phyloP scores from a whole-genome alignment of 2,329 filamentous ascomycete genomes.

The Fusarium marasasianum region DNA sequence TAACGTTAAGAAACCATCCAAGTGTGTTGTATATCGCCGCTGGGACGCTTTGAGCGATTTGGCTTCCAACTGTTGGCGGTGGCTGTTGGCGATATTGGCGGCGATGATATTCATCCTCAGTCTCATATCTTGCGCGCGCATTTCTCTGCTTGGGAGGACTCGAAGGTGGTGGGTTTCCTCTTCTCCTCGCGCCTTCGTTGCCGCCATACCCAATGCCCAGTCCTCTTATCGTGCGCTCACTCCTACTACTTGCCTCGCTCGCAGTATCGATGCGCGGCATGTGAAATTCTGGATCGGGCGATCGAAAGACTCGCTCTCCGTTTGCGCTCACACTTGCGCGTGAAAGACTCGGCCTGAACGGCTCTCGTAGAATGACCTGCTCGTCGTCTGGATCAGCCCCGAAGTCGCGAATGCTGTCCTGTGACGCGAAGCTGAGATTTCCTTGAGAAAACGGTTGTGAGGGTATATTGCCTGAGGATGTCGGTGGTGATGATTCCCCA shows the following conservation, averaged over 20 bases:
- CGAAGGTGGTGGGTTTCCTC: slow-evolving; percentile 21
- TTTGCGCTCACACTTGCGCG: slow-evolving; percentile 45
- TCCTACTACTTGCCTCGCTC: slow-evolving; percentile 48
- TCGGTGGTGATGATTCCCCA: slow-evolving; percentile 51
- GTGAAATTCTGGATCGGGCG: slow-evolving; percentile 61
- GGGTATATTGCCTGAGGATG: slow-evolving; percentile 50
- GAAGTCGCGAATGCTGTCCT: slow-evolving; percentile 67
- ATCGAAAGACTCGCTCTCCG: slow-evolving; percentile 42
- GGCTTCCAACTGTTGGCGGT: slow-evolving; percentile 40
- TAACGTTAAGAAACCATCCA: slow-evolving; percentile 63
- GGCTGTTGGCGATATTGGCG: slow-evolving; percentile 10
- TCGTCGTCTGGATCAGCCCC: slow-evolving; percentile 64
- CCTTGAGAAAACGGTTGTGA: slow-evolving; percentile 59
- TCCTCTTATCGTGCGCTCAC: slow-evolving; percentile 47
- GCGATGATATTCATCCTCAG: slow-evolving; percentile 27
- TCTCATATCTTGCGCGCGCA: slow-evolving; percentile 20
- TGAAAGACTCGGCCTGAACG: slow-evolving; percentile 64
- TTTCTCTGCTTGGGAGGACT: slow-evolving; percentile 42
- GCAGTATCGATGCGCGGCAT: slow-evolving; percentile 61
- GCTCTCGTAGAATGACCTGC: slow-evolving; percentile 62
- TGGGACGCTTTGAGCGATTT: slow-evolving; percentile 50
- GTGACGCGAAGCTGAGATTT: slow-evolving; percentile 56
- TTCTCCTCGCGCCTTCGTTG: slow-evolving; percentile 43
- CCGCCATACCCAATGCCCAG: slow-evolving; percentile 29
- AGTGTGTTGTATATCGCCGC: slow-evolving; percentile 51